phyloP scores from a whole-genome alignment of 352 stramenopile genomes.

The Phytophthora agathidicida region DNA sequence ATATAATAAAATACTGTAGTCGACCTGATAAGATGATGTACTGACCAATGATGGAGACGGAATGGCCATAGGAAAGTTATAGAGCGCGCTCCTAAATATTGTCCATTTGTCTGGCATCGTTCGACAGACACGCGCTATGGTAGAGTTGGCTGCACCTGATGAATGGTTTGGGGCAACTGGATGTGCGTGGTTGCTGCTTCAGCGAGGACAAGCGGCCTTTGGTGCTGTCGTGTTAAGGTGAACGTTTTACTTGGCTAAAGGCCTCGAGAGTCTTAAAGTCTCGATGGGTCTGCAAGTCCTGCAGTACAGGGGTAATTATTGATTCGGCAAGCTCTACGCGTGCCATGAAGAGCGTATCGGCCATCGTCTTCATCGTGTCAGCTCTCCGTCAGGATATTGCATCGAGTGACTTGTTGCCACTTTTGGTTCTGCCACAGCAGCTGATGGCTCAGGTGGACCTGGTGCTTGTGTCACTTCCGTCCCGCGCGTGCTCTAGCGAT shows the following conservation, averaged over 20 bases:
- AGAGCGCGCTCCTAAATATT: no score
- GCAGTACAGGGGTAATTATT: no score
- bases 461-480: not conserved
- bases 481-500: conserved; percentile 6
- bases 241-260: no score
- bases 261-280: no score
- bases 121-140: conserved; percentile 2
- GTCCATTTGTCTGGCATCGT: no score
- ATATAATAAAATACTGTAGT: no score
- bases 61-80: no score
- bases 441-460: conserved; percentile 5
- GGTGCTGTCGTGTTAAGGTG: not conserved
- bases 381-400: conserved; percentile 1
- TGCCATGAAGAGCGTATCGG: no score
- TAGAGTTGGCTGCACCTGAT: conserved; percentile 1
- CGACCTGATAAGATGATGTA: no score
- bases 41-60: no score
- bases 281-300: no score
- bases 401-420: conserved; percentile 2
- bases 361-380: not conserved
- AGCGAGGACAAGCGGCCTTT: not conserved
- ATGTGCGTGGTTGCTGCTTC: not conserved
- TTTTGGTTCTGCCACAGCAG: conserved; percentile 14
- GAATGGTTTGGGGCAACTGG: not conserved
- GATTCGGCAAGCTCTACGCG: no score